A percentile compares a stretch with the other conserved stretches of the same genome.
Conservation (phyloP, 495 filamentous ascomycete genomes). For the Schizothecium vesticola region DNA sequence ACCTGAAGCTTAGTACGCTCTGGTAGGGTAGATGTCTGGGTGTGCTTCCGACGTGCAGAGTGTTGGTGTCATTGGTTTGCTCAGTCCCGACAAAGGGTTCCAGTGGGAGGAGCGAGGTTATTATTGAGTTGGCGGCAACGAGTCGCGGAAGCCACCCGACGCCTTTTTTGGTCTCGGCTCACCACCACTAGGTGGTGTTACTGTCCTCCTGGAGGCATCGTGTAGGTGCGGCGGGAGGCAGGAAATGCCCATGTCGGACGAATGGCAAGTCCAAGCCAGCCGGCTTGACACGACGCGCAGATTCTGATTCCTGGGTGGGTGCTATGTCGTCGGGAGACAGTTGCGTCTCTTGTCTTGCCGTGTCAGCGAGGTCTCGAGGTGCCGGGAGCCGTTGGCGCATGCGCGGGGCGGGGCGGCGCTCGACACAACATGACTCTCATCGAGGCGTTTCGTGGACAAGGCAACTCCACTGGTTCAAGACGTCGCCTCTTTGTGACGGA, state of each 20-base stretch:
- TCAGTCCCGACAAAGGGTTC: not conserved
- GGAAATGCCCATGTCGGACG: too few species aligned
- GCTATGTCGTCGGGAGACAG: not conserved
- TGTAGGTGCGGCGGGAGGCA: too few species aligned
- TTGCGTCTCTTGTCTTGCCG: not conserved
- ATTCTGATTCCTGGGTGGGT: conserved; percentile 20
- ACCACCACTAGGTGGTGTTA: not conserved
- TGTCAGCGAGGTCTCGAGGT: not conserved
- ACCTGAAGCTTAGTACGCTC: not conserved
- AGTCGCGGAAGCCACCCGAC: not conserved
- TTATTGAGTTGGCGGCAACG: not conserved
- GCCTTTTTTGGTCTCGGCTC: not conserved
- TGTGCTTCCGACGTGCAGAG: not conserved
- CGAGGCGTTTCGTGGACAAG: conserved; percentile 7
- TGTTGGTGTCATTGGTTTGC: conserved; percentile 1
- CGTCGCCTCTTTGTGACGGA: not conserved
- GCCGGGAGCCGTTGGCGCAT: not conserved
- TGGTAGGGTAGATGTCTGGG: not conserved
- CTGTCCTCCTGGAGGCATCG: not conserved
- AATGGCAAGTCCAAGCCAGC: not conserved
- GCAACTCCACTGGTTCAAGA: not conserved
- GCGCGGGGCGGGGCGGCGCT: not conserved
- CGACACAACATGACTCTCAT: conserved; percentile 5
- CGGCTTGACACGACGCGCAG: conserved; percentile 9
- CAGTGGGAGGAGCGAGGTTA: not conserved